Evolutionary conservation across 495 filamentous ascomycete species (phyloP), one percentile per base, ranked within the genome.

Genomic region (Lepidopterella palustris): DNA sequence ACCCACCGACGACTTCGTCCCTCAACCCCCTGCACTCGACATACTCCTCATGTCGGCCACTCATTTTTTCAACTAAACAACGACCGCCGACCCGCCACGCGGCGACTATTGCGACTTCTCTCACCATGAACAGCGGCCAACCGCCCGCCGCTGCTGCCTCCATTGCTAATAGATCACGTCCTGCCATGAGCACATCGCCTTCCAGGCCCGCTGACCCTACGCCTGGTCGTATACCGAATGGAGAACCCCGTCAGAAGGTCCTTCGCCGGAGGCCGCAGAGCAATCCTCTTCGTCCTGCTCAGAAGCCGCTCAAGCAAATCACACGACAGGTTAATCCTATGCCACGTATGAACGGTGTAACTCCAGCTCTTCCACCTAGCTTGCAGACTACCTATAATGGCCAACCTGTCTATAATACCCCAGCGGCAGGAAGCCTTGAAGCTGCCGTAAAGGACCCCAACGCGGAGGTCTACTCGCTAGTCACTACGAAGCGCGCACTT

Each of bases 401-500:
- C 20, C 28, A 10, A 35, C 71, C 40, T 66, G 64, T 60, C 31
- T 61, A 13, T 31, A 59, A 28, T 24, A 15, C 15, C 24, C 53
- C 35, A 45, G 50, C 8, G 26, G 59, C 68, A 57, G 61, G 32
- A 54, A 39, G 73, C 73, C 66, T 13, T 28, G 47, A 24, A 71
- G 55, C 62, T 72, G 64, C 72, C 80, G 72, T 61, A 70, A 1
- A 66, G 32, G 69, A 80, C 3, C 73, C 83, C 10, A 79, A 76
- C 0, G 60, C 60, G n/a, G 9, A 26, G 13, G 21, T 92, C 31
- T 88, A 82, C 64, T 87, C 88, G 6, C 71, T 98, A 18, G 80
- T 87, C 23, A 87, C 87, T 6, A 92, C 92, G 8, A 95, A 93
- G 71, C 80, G 84, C 61, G 82, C 84, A 6, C 68, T 97, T 31